Evolutionary conservation across 306 rosid genomes (phyloP), one percentile per base, ranked within the genome.

Genomic region (Quercus rubra): DNA sequence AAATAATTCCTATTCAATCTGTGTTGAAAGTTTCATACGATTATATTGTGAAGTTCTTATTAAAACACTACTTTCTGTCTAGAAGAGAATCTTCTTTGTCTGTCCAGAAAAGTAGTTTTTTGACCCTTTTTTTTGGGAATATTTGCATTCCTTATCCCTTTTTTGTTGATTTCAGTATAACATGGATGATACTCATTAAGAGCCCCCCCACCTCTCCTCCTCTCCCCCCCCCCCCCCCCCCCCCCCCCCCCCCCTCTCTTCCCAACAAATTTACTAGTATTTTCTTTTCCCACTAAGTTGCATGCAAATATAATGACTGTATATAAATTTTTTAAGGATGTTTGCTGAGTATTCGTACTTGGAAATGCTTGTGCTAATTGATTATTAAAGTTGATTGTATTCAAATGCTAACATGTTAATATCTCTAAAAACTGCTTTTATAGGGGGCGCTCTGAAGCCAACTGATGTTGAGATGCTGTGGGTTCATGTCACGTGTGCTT

Each of bases 381-480:
- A 55, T 55, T 33, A 55, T 59, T 81, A 20, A 71, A 70, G 51
- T 70, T 54, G 38, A 30, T 38, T 78, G 56, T 54, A 23, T 33
- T 71, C 59, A 58, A 13, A 14, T 62, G 79, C 71, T 74, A 72
- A 81, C 70, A 74, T 81, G 59, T 18, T 72, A 64, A 77, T 25
- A 43, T 64, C 52, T 61, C 58, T 51, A 43, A 63, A 79, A 63
- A 51, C 74, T 84, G 78, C 73, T 85, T 33, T 75, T 80, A 55
- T 82, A 95, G 99, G 99, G 27, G 99, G 99, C 84, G 99, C 99
- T 69, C 77, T 95, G 85, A 95, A 95, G 92, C 97, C 99, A 83
- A 93, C 97, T 35, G 98, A 93, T 77, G 97, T 92, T 64, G 98
- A 90, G 84, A 82, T 76, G 80, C 87, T 90, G 75, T 95, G 99